Evolutionary conservation across 2,329 filamentous ascomycete species (phyloP), one percentile per base, ranked within the genome.

Genomic region (Endothia cerciana): DNA sequence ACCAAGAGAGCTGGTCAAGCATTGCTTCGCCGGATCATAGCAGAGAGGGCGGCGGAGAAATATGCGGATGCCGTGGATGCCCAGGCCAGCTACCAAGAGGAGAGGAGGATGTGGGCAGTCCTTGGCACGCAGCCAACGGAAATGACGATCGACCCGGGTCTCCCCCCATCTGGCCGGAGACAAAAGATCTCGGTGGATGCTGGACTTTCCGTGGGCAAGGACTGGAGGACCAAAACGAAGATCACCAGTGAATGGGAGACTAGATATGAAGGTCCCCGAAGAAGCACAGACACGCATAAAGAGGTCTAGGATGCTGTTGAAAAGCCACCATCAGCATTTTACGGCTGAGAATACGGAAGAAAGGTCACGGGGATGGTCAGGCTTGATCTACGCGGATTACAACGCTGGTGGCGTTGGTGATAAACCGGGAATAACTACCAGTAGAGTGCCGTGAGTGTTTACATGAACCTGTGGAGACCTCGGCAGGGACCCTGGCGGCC

Each of bases 61-160:
- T 76, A 80, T 45, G 82, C 83, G 0, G 80, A 83, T 33, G 70
- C 73, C 3, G 67, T 75, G 17, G 83, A 86, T 67, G 73, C 74
- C 19, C 74, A 74, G 47, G 76, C 74, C 1, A 80, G 77, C 62
- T 75, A 75, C 53, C 70, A 74, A 30, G 82, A 81, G 40, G 83
- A 85, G 70, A 67, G 70, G 33, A 72, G 76, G 56, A 74, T 86
- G 75, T 85, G 83, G 83, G 70, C 73, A 11, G 65, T 84, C 19
- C 67, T 85, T 25, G 77, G 78, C 49, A 75, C 73, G 70, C 72
- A 74, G 40, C 79, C 80, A 2, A 79, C 77, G 0, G 72, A 72
- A 65, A 74, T 74, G 33, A 51, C 77, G 57, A 51, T 66, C 10
- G 59, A 67, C 25, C 58, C 65, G 47, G 51, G 53, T 28, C 36